Conservation (phyloP, 495 filamentous ascomycete species). For the Xylaria flabelliformis region DNA sequence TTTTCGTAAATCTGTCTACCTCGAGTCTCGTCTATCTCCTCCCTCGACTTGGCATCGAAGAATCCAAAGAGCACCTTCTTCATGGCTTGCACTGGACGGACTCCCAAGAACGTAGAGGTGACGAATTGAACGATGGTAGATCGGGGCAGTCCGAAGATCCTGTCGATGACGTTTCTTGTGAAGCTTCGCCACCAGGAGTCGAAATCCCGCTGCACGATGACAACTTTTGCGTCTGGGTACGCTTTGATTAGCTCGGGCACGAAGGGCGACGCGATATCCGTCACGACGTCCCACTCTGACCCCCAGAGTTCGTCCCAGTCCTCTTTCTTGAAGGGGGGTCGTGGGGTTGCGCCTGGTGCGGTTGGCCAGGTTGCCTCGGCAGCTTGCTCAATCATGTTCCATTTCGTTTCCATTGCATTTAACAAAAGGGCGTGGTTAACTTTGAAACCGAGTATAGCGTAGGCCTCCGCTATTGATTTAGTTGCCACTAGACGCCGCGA, state of each 20-base stretch:
- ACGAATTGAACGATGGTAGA: background rate
- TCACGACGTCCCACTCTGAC: constrained; percentile 44
- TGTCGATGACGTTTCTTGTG: constrained; percentile 17
- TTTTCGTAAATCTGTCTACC: constrained; percentile 9
- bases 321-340: constrained; percentile 25
- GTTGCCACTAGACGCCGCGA: constrained; percentile 24
- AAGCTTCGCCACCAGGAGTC: constrained; percentile 48
- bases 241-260: constrained; percentile 46
- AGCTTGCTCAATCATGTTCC: constrained; percentile 28
- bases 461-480: constrained; percentile 32
- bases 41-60: background rate
- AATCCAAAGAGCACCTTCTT: constrained; percentile 2
- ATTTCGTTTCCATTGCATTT: background rate
- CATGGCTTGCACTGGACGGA: background rate
- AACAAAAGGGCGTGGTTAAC: constrained; percentile 28
- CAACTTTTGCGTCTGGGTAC: constrained; percentile 56
- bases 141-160: background rate
- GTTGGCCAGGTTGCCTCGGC: constrained; percentile 37
- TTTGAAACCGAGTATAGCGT: constrained; percentile 33
- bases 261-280: constrained; percentile 47
- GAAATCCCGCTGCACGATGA: constrained; percentile 48
- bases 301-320: constrained; percentile 55
- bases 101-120: background rate
- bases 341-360: constrained; percentile 16
- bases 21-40: background rate